Evolutionary conservation across 2,329 filamentous ascomycete genomes (phyloP), one percentile per base, ranked within the genome.

Genomic region (Tetracladium maxilliforme): DNA sequence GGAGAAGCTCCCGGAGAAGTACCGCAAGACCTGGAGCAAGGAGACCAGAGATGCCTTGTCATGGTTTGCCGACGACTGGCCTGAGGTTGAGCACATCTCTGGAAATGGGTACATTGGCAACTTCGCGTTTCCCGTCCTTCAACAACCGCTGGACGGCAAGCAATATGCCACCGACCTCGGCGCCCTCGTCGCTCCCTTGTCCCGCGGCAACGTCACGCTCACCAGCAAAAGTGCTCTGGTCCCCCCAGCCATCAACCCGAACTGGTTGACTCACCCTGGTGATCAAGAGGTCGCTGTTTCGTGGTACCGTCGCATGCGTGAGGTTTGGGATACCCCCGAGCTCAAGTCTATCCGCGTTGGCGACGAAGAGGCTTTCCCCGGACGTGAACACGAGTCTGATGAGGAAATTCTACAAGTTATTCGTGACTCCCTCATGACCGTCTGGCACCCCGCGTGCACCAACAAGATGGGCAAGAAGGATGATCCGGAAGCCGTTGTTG

Each of bases 241-340:
- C 12, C 35, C 39, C 2, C 60, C 61, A 0, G 34, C 54, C 9
- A 53, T 64, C 30, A 45, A 61, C 31, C 53, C 56, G 2, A 56
- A 56, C 32, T 66, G 52, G 47, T 41, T 66, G 2, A 42, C 41
- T 3, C 43, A 52, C 7, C 46, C 49, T 7, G 41, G 47, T 2
- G 62, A 67, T 20, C 34, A 48, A 14, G 52, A 60, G 10, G 38
- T 64, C 4, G 53, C 50, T 4, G 33, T 66, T 7, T 49, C 51
- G 0, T 39, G 45, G 0, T 56, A 54, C 32, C 53, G 48, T 25
- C 52, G 62, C 4, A 34, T 49, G 0, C 53, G 62, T 1, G 36
- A 54, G 9, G 38, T 49, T 0, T 53, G 45, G 29, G 30, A 33
- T 5, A 41, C 37, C 12, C 23, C 34, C 6, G 45, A 34, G 4